phyloP scores from a whole-genome alignment of 2,329 filamentous ascomycete genomes.

The Piedraia hortae region DNA sequence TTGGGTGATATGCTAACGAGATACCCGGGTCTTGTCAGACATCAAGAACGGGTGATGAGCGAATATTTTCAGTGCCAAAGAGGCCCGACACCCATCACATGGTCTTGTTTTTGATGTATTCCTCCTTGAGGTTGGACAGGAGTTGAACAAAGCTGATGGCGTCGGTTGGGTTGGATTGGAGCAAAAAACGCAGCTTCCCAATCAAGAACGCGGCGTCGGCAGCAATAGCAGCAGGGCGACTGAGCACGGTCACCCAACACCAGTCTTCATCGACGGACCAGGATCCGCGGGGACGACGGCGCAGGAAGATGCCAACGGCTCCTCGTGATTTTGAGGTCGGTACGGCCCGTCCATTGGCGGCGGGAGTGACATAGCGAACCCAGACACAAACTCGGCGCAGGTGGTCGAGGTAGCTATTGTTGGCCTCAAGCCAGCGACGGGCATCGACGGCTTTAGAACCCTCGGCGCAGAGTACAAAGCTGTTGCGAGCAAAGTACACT shows the following conservation, averaged over 20 bases:
- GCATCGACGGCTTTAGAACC: conserved; percentile 7
- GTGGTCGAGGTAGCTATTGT: conserved; percentile 4
- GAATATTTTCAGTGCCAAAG: conserved; percentile 22
- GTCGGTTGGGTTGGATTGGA: conserved; percentile 2
- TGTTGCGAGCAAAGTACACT: conserved; percentile 9
- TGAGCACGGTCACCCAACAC: conserved; percentile 9
- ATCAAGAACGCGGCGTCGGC: conserved; percentile 7
- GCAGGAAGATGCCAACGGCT: conserved; percentile 5
- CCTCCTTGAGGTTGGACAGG: conserved; percentile 4
- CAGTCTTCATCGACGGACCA: conserved; percentile 6
- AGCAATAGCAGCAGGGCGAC: conserved; percentile 5
- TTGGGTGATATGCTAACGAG: conserved; percentile 29
- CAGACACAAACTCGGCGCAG: conserved; percentile 7
- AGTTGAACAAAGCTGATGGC: conserved; percentile 4
- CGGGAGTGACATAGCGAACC: conserved; percentile 7
- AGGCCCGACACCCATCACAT: no score
- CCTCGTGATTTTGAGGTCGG: conserved; percentile 5
- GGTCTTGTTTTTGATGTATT: conserved; percentile 7
- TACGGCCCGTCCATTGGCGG: conserved; percentile 2
- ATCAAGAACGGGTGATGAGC: conserved; percentile 30
- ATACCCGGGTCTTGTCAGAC: conserved; percentile 34
- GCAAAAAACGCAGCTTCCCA: conserved; percentile 3
- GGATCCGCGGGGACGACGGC: conserved; percentile 1
- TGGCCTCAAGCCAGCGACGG: conserved; percentile 6
- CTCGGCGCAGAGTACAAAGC: conserved; percentile 10